phyloP scores from a whole-genome alignment of 768 basidiomycete genomes.

The Udeniomyces megalosporus region DNA sequence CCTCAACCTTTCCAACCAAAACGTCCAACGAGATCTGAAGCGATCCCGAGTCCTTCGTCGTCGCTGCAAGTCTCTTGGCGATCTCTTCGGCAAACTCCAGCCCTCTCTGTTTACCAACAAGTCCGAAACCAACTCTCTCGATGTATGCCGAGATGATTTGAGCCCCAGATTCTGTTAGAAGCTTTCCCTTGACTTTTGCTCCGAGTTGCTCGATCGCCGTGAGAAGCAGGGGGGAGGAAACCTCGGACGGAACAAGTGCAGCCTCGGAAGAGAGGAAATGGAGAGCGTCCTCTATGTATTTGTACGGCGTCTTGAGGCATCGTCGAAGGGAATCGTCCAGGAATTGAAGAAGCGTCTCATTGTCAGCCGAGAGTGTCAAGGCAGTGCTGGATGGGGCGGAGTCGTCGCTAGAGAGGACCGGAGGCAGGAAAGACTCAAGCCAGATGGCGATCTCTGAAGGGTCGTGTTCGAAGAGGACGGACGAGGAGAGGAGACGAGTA shows the following conservation, averaged over 20 bases:
- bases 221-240: slow-evolving; percentile 58
- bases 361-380: slow-evolving; percentile 36
- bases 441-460: slow-evolving; percentile 54
- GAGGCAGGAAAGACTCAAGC: slow-evolving; percentile 36
- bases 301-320: slow-evolving; percentile 65
- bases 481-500: slow-evolving; percentile 46
- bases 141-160: slow-evolving; percentile 49
- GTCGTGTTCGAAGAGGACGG: slow-evolving; percentile 66
- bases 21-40: no score
- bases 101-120: slow-evolving; percentile 43
- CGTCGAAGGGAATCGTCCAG: slow-evolving; percentile 74
- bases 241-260: slow-evolving; percentile 12
- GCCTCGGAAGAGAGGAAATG: slow-evolving; percentile 10
- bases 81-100: neutral
- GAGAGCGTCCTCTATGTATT: slow-evolving; percentile 56
- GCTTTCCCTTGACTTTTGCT: slow-evolving; percentile 45
- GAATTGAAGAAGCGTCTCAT: slow-evolving; percentile 44
- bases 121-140: slow-evolving; percentile 44
- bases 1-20: neutral
- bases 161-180: slow-evolving; percentile 44
- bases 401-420: slow-evolving; percentile 28
- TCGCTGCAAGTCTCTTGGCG: slow-evolving; percentile 22
- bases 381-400: slow-evolving; percentile 38
- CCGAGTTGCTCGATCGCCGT: slow-evolving; percentile 61
- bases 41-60: neutral